Conservation (phyloP, 2,329 filamentous ascomycete species). For the Fusarium sublunatum region DNA sequence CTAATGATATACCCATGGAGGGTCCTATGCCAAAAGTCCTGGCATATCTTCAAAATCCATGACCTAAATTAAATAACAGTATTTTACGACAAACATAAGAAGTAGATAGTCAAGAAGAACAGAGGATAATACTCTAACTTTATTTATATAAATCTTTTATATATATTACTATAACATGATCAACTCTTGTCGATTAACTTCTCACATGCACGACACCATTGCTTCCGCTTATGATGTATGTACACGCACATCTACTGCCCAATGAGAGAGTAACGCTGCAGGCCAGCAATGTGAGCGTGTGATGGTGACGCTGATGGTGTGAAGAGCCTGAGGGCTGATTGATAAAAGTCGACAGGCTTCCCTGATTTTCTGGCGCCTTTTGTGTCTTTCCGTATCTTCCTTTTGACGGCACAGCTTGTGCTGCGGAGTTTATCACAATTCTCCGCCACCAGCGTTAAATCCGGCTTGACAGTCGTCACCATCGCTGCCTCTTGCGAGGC, state of each 20-base stretch:
- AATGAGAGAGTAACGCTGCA: slow-evolving; percentile 19
- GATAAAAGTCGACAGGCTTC: slow-evolving; percentile 32
- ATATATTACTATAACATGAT: too few species aligned
- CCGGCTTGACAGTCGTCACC: slow-evolving; percentile 4
- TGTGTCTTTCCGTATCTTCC: slow-evolving; percentile 10
- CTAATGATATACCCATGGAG: slow-evolving; percentile 5
- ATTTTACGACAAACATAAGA: too few species aligned
- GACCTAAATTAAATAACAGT: too few species aligned
- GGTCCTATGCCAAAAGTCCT: too few species aligned
- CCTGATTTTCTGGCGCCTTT: slow-evolving; percentile 11
- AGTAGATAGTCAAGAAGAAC: too few species aligned
- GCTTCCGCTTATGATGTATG: slow-evolving; percentile 37
- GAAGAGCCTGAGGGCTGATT: slow-evolving; percentile 38
- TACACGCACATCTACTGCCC: slow-evolving; percentile 27
- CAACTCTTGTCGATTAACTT: too few species aligned
- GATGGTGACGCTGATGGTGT: slow-evolving; percentile 35
- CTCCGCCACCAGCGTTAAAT: slow-evolving; percentile 8
- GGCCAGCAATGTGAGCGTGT: slow-evolving; percentile 29
- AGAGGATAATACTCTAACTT: too few species aligned
- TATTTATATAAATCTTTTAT: too few species aligned
- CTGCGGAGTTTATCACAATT: slow-evolving; percentile 26
- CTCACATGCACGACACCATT: slow-evolving; percentile 33
- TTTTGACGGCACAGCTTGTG: slow-evolving; percentile 16
- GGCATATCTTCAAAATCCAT: too few species aligned
- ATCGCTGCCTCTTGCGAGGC: slow-evolving; percentile 6